Percentiles rank a stretch among this genome's conserved stretches.
phyloP scores from a whole-genome alignment of 2,329 filamentous ascomycete species.

The Colletotrichum sp. region DNA sequence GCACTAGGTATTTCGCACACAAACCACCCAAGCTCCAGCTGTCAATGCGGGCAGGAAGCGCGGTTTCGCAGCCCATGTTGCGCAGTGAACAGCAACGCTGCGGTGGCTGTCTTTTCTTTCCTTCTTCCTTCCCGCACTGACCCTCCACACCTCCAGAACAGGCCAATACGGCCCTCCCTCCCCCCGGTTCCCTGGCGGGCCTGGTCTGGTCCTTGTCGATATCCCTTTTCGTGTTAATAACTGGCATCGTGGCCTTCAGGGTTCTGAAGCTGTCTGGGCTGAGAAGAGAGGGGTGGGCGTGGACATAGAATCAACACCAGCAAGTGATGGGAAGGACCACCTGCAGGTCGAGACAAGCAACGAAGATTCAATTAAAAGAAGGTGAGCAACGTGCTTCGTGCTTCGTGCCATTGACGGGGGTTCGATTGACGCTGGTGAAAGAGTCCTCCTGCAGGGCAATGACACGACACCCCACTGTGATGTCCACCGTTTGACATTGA shows the following conservation, averaged over 20 bases:
- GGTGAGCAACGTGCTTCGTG: background rate
- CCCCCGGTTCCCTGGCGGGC: background rate
- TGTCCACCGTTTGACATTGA: slow-evolving; percentile 8
- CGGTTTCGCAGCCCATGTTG: background rate
- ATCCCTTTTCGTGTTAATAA: background rate
- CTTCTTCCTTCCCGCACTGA: background rate
- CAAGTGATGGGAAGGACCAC: background rate
- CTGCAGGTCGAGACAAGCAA: background rate
- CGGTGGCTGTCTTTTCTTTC: background rate
- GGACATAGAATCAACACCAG: background rate
- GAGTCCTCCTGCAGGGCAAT: background rate
- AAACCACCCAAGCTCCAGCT: background rate
- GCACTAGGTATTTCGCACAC: background rate
- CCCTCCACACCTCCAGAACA: background rate
- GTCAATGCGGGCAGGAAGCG: background rate
- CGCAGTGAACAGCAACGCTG: background rate
- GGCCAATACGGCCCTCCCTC: background rate
- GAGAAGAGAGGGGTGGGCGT: background rate
- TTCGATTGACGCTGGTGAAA: background rate
- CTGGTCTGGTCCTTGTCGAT: slow-evolving; percentile 3
- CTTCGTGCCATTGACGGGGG: background rate
- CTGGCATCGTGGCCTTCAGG: slow-evolving; percentile 3
- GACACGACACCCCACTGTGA: slow-evolving; percentile 5
- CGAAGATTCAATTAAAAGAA: background rate
- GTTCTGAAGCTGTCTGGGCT: background rate